A percentile compares a stretch with the other conserved stretches of the same genome.
Evolutionary conservation across 352 stramenopile genomes (phyloP).

Genomic region (Phytophthora multivora): DNA sequence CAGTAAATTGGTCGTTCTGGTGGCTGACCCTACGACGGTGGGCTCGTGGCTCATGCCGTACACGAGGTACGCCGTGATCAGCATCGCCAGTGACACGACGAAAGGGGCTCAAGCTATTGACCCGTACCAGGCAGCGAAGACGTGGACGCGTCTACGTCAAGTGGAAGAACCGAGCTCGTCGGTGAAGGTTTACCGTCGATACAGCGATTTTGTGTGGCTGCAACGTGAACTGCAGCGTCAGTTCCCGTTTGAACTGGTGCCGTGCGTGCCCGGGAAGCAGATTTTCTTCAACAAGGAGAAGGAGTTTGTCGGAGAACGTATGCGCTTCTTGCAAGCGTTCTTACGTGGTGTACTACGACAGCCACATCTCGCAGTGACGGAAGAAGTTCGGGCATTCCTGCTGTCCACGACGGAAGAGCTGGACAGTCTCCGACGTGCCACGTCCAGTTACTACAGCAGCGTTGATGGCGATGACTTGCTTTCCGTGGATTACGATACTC

Average conservation of each 20-base stretch:
- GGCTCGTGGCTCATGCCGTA: conserved; percentile 86
- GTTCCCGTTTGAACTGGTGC: conserved; percentile 81
- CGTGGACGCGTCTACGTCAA: conserved; percentile 77
- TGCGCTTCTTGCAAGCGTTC: conserved; percentile 82
- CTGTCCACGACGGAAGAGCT: conserved; percentile 84
- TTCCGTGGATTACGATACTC: conserved; percentile 42
- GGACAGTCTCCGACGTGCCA: conserved; percentile 65
- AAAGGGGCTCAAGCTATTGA: conserved; percentile 51
- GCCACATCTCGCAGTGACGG: conserved; percentile 62
- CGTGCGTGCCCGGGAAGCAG: conserved; percentile 76
- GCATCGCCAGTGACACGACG: conserved; percentile 63
- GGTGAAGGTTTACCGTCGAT: conserved; percentile 85
- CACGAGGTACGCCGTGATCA: conserved; percentile 84
- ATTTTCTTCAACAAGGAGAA: conserved; percentile 86
- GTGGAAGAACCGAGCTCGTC: conserved; percentile 71
- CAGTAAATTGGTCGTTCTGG: conserved; percentile 79
- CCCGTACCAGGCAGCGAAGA: conserved; percentile 73
- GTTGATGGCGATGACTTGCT: conserved; percentile 52
- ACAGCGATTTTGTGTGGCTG: conserved; percentile 89
- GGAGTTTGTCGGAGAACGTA: conserved; percentile 87
- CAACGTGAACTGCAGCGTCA: conserved; percentile 63
- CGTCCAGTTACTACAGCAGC: conserved; percentile 41
- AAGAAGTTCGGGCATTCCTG: conserved; percentile 76
- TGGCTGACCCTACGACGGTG: conserved; percentile 80
- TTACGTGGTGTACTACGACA: conserved; percentile 74